These are phyloP conservation scores for Tetrahymena borealis DNA, from an alignment of 73 alveolate species.

Conservation along the genomic window DNA sequence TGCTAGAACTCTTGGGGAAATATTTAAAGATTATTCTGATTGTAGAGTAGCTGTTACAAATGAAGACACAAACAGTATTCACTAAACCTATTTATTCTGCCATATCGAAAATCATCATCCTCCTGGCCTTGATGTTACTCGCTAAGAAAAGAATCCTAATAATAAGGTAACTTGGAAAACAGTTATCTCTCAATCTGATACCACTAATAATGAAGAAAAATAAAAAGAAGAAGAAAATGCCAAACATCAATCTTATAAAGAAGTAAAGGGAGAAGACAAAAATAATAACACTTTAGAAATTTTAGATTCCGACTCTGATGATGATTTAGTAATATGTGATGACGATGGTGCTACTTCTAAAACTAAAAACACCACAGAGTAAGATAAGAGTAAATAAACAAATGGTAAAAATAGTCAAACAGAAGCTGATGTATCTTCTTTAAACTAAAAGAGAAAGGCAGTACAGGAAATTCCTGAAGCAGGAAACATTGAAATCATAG, in stretches of 20 bases:
- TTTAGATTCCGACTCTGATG: not conserved
- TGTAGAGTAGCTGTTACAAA: not conserved
- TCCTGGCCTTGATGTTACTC: not conserved
- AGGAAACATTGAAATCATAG: not conserved
- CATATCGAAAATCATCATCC: not conserved
- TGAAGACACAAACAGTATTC: not conserved
- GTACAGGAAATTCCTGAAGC: not conserved
- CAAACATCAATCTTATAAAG: not conserved
- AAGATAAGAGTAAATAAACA: not conserved
- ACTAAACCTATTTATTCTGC: not conserved
- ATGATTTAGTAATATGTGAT: not conserved
- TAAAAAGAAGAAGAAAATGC: not conserved
- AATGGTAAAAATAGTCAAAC: not conserved
- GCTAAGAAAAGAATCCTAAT: not conserved
- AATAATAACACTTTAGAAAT: not conserved
- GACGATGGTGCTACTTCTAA: not conserved
- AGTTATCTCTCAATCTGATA: not conserved
- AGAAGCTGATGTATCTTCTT: not conserved
- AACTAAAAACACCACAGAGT: not conserved
- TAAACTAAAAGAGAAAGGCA: not conserved
- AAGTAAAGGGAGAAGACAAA: not conserved
- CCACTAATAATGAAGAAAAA: not conserved
- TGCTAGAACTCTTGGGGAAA: not conserved
- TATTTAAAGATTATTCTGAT: not conserved
- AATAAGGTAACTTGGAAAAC: not conserved